Base-by-base conservation (phyloP, 768 basidiomycete species). In the Rhodosporidiobolus sp. region DNA sequence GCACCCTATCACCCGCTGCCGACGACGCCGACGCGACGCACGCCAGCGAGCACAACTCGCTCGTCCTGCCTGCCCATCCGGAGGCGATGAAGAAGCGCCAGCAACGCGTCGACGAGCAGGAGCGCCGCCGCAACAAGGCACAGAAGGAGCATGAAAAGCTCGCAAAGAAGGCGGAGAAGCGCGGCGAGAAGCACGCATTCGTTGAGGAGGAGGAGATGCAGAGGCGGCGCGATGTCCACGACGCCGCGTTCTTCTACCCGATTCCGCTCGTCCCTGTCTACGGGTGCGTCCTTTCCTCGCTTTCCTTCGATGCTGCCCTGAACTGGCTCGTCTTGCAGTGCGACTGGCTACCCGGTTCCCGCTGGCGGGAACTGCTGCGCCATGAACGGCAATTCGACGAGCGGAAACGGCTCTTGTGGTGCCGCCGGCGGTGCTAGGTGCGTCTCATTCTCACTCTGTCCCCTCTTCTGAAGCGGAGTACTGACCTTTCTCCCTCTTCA, bases 21-120 rank as follows among this genome's bases (percentile, higher is more conserved):
- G 53, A 30, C 19, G 63, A 65, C 43, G 45, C 54, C 30, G 53
- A 56, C 28, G 63, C 54, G 26, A 56, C 63, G 6, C 63, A 56
- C 54, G 35, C 63, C 0, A 35, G 30, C 2, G 54, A 56, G 63
- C 63, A 65, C 54, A 65, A 55, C 22, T 20, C 48, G 48, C 63
- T 65, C 43, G 28, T 32, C 1, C 54, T 65, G 10, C 54, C 43
- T 1, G 1, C 1, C 12, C 53, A 65, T 45, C 54, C 63, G 4
- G 30, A 8, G 0, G 53, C 63, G 22, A n/a, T 20, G 43, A 22
- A 26, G 43, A 16, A 3, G 28, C n/a, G 63, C 2, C 1, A 28
- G 28, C 3, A 22, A 30, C 28, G 63, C 28, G 10, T 20, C 5
- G 34, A 8, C 4, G 63, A 56, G 54, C 22, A 46, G 9, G 63